These are phyloP conservation scores for Lipomyces yamadae DNA, from an alignment of 805 yeast species.

Conservation along the genomic window DNA sequence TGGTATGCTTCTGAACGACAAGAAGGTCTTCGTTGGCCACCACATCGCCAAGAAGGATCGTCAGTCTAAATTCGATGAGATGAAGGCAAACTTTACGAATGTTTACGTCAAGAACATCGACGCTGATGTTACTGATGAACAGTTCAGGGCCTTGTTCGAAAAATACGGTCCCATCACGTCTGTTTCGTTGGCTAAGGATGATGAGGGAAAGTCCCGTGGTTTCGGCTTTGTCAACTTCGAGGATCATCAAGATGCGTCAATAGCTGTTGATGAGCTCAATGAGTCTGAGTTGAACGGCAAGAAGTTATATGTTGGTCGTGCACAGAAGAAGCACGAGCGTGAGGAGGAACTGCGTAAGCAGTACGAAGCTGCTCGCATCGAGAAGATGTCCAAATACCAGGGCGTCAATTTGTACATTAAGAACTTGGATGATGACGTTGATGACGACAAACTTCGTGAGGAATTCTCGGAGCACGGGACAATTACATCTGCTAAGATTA, in stretches of 20 bases:
- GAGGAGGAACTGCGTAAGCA: conserved; percentile 92
- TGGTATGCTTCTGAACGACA: conserved; percentile 97
- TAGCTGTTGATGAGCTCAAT: conserved; percentile 91
- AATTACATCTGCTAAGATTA: conserved; percentile 94
- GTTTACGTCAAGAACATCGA: conserved; percentile 91
- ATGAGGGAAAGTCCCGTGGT: conserved; percentile 88
- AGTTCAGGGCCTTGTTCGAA: conserved; percentile 69
- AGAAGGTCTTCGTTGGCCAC: conserved; percentile 93
- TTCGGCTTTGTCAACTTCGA: conserved; percentile 95
- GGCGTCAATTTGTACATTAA: conserved; percentile 96
- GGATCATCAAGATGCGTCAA: conserved; percentile 82
- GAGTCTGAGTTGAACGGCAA: conserved; percentile 85
- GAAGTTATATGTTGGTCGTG: conserved; percentile 93
- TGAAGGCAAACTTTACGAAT: conserved; percentile 92
- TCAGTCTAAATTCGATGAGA: conserved; percentile 86
- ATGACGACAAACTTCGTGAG: conserved; percentile 87
- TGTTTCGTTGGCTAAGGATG: conserved; percentile 75
- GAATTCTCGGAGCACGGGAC: conserved; percentile 92
- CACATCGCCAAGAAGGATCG: conserved; percentile 93
- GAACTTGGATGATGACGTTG: conserved; percentile 92
- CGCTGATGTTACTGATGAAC: conserved; percentile 57
- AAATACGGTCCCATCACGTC: conserved; percentile 84
- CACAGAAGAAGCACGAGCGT: conserved; percentile 99
- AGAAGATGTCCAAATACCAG: conserved; percentile 90
- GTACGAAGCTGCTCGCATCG: conserved; percentile 89